Evolutionary conservation across 2,329 filamentous ascomycete species (phyloP), one percentile per base, ranked within the genome.

Genomic region (Sclerotinia nivalis): DNA sequence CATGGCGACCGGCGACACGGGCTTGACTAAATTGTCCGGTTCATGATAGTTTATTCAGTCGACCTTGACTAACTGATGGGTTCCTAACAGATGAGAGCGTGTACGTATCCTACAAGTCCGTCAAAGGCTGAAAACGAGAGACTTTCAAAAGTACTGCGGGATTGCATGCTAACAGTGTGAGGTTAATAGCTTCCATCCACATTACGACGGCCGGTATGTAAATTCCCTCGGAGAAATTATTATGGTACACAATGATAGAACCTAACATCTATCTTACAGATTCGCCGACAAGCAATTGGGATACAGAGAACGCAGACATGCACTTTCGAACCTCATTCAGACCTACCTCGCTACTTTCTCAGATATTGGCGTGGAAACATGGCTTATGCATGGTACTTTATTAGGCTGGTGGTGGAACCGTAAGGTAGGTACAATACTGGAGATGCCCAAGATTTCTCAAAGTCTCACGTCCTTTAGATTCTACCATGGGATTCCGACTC

Each of bases 401-500:
- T 83, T 96, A 31, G 93, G 92, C 13, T 96, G 93, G 93, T 96
- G 91, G 91, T 96, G 93, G 93, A 94, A 93, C 71, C 73, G 75
- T 25, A 79, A 77, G 74, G 77, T 77, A 67, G 0, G 22, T 40
- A 31, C 15, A 20, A 74, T 72, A 28, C 37, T 28, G 13, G 22
- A 40, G 54, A 55, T 13, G 22, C 18, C n/a, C 37, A 28, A 47
- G 31, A 40, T 22, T 13, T 10, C 25, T 25, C 10, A 28, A 15
- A 43, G 34, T 43, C 52, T 22, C 60, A 62, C 45, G 22, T 28
- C 7, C 22, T 62, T 28, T 55, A 77, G 75, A 88, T 92, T 77
- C 87, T 94, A 80, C 91, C 91, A 1, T 94, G 92, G 91, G 92
- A 95, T 79, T 91, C 89, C 81, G 92, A 96, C 77, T 84, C 94